Evolutionary conservation across 768 basidiomycete genomes (phyloP).

Genomic region (Trametes elegans): DNA sequence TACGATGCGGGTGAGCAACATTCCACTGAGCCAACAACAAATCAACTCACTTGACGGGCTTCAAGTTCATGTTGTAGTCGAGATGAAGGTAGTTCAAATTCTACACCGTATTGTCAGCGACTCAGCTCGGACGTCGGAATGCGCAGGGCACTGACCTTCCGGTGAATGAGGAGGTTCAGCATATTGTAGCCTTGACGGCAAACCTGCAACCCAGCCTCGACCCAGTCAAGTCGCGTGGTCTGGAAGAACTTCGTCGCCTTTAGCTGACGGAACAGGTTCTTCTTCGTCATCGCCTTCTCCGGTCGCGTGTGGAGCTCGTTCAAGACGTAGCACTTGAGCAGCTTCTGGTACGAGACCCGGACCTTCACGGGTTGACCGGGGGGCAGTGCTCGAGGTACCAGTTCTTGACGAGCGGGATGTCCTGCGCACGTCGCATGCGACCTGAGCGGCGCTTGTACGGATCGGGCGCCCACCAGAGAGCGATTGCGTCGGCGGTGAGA

Average conservation of each 20-base stretch:
- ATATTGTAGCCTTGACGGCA: conserved; percentile 99
- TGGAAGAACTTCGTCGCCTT: conserved; percentile 99
- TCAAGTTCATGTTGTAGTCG: conserved; percentile 99
- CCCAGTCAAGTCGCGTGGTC: conserved; percentile 97
- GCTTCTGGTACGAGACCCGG: conserved; percentile 97
- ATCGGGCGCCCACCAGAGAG: conserved; percentile 97
- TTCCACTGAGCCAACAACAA: conserved; percentile 13
- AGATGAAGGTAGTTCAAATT: conserved; percentile 92
- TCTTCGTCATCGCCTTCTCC: conserved; percentile 98
- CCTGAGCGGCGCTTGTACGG: conserved; percentile 94
- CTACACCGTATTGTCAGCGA: conserved; percentile 34
- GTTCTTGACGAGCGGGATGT: conserved; percentile 93
- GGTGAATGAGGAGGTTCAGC: conserved; percentile 97
- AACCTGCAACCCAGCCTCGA: conserved; percentile 97
- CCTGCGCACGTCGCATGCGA: conserved; percentile 90
- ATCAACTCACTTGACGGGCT: conserved; percentile 75
- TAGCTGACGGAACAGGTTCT: conserved; percentile 91
- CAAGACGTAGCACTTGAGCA: conserved; percentile 92
- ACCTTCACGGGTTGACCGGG: conserved; percentile 97
- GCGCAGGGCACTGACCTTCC: conserved; percentile 65
- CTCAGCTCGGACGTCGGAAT: neutral
- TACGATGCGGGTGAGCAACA: too few species aligned
- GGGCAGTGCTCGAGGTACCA: conserved; percentile 99
- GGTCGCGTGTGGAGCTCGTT: conserved; percentile 88
- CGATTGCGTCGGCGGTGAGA: conserved; percentile 93